Base-by-base conservation (phyloP, 2,329 filamentous ascomycete genomes). In the Cladophialophora chaetospira region DNA sequence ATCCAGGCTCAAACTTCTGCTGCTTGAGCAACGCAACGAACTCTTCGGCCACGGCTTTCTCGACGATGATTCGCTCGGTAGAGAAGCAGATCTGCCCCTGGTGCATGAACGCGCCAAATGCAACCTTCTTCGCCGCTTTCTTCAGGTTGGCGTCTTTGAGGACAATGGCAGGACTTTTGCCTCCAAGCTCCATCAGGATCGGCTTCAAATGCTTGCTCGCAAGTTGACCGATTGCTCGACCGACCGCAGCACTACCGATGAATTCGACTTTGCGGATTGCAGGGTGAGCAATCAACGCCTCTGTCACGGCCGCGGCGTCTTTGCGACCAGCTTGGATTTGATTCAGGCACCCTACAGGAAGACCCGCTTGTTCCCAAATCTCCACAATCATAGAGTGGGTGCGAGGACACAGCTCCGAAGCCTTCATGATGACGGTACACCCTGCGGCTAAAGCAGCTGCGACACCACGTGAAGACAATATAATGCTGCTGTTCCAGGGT, bases 141-240 rank as follows among this genome's bases (percentile, higher is more conserved):
- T 89, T 85, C 13, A 93, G 73, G 47, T 90, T 83, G 15, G 88
- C 88, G 67, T 94, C 91, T 0, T 89, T 88, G 1, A 95, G 83
- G 35, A 96, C 80, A 48, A 96, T 78, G 33, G 91, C 78, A 0
- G 91, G 89, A 58, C 86, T 90, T 76, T 96, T 96, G 49, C 91
- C 91, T 54, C 91, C 91, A 0, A 96, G 81, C 75, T 96, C 91
- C 88, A 95, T 91, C 21, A 91, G 95, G 45, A 94, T 86, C 68
- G 91, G 91, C 74, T 95, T 95, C 87, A 95, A 77, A 65, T 88
- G 75, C 68, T 87, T 82, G 17, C 87, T 90, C 0, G 88, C 88
- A 5, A 83, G 79, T n/a, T 79, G 77, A 8, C 83, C 88, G 56
- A 95, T 84, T 67, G 90, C 84, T 33, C 83, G 81, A 3, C 89